A percentile compares a stretch with the other conserved stretches of the same genome.
These are phyloP conservation scores for Saccharomycopsis selenospora DNA, from an alignment of 805 yeast genomes.

Conservation along the genomic window DNA sequence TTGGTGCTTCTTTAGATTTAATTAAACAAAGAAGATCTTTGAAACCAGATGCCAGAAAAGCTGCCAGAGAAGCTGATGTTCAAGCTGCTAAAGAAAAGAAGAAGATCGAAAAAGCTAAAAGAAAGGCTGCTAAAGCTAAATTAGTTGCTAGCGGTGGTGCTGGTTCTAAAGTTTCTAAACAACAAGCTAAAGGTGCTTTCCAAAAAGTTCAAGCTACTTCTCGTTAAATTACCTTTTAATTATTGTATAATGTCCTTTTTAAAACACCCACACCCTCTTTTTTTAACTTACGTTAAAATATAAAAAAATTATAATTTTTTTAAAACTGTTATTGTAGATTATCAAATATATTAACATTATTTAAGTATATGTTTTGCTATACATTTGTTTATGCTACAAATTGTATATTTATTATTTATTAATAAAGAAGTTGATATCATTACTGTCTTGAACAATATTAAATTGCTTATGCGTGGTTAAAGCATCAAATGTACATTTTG, in stretches of 20 bases:
- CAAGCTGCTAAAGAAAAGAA: slow-evolving; percentile 78
- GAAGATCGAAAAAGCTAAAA: slow-evolving; percentile 88
- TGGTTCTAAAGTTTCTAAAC: slow-evolving; percentile 80
- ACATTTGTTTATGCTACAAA: no score
- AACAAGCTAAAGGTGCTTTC: slow-evolving; percentile 97
- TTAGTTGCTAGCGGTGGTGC: slow-evolving; percentile 55
- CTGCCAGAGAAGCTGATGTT: slow-evolving; percentile 88
- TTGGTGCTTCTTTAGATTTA: slow-evolving; percentile 97
- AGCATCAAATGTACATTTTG: no score
- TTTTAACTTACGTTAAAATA: neutral
- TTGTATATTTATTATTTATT: no score
- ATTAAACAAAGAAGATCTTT: slow-evolving; percentile 95
- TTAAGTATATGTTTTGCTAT: no score
- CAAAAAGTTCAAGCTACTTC: slow-evolving; percentile 95
- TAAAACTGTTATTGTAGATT: no score
- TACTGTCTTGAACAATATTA: no score
- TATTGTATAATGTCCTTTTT: slow-evolving; percentile 1
- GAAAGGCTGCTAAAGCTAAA: slow-evolving; percentile 90
- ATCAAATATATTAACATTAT: no score
- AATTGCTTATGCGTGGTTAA: no score
- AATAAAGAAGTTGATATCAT: no score
- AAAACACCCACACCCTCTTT: neutral
- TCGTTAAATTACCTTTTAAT: slow-evolving; percentile 51
- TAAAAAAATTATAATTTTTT: slow-evolving; percentile 1
- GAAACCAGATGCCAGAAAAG: slow-evolving; percentile 97